A percentile compares a stretch with the other conserved stretches of the same genome.
phyloP scores from a whole-genome alignment of 1,284 basidiomycete species.

The Cryptococcus hybrid region DNA sequence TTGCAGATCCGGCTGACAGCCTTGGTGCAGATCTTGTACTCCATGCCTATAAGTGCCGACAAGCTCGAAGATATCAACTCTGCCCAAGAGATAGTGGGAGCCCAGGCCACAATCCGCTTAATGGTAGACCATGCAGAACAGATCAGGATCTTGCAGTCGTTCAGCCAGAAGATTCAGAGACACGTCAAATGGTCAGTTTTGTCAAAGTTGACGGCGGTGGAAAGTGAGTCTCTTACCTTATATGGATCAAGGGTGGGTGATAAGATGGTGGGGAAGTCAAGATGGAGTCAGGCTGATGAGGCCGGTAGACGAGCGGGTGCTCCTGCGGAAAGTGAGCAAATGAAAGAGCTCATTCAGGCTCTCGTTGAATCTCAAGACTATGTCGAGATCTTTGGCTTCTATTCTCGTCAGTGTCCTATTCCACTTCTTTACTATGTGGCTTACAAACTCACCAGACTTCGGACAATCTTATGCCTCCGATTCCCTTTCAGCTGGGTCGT shows the following conservation, averaged over 20 bases:
- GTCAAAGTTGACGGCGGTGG: slow-evolving; percentile 77
- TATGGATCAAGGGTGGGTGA: neutral
- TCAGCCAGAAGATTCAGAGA: slow-evolving; percentile 35
- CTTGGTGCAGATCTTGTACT: slow-evolving; percentile 67
- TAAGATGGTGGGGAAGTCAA: neutral
- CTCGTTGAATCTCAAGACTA: slow-evolving; percentile 55
- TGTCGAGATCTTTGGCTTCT: slow-evolving; percentile 74
- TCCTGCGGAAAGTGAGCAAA: slow-evolving; percentile 56
- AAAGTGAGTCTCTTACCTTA: slow-evolving; percentile 56
- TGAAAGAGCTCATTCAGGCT: slow-evolving; percentile 59
- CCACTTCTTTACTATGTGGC: neutral
- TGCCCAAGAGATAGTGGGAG: slow-evolving; percentile 59
- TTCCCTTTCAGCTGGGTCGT: slow-evolving; percentile 61
- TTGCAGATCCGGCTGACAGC: neutral
- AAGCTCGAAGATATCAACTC: slow-evolving; percentile 68
- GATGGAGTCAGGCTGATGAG: neutral
- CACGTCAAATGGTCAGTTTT: slow-evolving; percentile 63
- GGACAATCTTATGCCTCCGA: slow-evolving; percentile 68
- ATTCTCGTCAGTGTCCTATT: slow-evolving; percentile 57
- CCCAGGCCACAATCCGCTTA: slow-evolving; percentile 62
- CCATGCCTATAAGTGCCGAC: slow-evolving; percentile 66
- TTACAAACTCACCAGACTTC: slow-evolving; percentile 26
- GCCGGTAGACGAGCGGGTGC: slow-evolving; percentile 73
- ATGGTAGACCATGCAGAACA: slow-evolving; percentile 75
- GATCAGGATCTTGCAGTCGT: slow-evolving; percentile 62